Base-by-base conservation (phyloP, 164 flowering plant species). In the Buxus sempervirens region DNA sequence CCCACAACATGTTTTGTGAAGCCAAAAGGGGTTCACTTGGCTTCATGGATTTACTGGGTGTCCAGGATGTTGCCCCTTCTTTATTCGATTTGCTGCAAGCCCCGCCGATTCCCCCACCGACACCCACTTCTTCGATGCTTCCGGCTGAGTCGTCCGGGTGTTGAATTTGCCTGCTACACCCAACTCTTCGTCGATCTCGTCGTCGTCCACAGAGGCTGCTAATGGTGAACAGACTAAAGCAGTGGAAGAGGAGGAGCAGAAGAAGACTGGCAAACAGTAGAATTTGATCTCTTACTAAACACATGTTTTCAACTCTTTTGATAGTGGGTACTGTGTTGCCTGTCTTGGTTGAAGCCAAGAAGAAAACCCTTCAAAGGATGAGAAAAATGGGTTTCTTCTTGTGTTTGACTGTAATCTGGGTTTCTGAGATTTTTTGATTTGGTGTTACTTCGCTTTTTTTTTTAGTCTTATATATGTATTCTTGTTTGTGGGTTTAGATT, bases 121-220 rank as follows among this genome's bases (percentile, higher is more conserved):
- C 51, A 45, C 67, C 82, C 32, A 62, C 67, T 0, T 63, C 81
- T 14, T 38, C 75, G 1, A 67, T 62, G 8, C 15, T 62, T 0
- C 79, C 73, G 26, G 80, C 73, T 23, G 80, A 76, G 48, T 60
- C 81, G 0, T 81, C 86, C 1, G 90, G 76, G 83, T 32, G 38
- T 32, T 32, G 38, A 32, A 32, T 32, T 32, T 32, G 38, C 38
- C 38, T 32, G 38, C 79, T 1, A 80, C 85, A 8, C 87, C 88
- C 0, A 83, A 82, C 69, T 77, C 88, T 0, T 68, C 79, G 1
- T 83, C 88, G n/a, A 76, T 87, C 38, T 84, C 91, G 61, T 80
- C 82, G 8, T 81, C 85, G 8, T 84, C 88, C 2, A 80, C 72
- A 15, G 88, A 86, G 66, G 83, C 82, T 0, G 77, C 68, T 18